Percentiles rank a stretch among this genome's conserved stretches.
Conservation (phyloP, 768 basidiomycete genomes). For the Hygrophorus pudorinus region DNA sequence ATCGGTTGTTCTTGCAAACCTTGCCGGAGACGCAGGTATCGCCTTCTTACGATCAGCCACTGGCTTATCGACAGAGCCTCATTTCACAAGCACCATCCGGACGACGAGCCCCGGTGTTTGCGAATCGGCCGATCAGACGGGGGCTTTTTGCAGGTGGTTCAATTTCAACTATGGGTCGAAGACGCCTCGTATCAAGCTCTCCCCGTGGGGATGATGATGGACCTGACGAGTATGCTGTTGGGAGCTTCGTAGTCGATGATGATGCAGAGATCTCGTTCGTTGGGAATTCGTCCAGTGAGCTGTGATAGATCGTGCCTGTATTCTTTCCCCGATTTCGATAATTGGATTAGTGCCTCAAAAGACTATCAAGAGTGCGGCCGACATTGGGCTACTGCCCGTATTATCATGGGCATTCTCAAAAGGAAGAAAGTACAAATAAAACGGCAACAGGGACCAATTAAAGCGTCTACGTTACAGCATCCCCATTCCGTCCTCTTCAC, state of each 20-base stretch:
- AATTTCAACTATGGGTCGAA: slow-evolving; percentile 17
- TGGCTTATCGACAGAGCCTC: slow-evolving; percentile 61
- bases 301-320: neutral
- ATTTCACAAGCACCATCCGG: slow-evolving; percentile 52
- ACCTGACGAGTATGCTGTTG: slow-evolving; percentile 58
- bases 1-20: slow-evolving; percentile 56
- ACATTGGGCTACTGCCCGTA: neutral
- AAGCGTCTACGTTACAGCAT: slow-evolving; percentile 32
- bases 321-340: too few species aligned
- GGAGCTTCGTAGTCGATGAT: slow-evolving; percentile 76
- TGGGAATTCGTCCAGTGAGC: neutral
- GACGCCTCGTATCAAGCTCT: slow-evolving; percentile 42
- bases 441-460: neutral
- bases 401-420: neutral
- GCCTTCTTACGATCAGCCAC: slow-evolving; percentile 63
- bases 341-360: neutral
- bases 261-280: slow-evolving; percentile 55
- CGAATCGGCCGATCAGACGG: slow-evolving; percentile 34
- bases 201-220: slow-evolving; percentile 42
- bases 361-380: neutral
- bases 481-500: slow-evolving; percentile 61
- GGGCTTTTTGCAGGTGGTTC: slow-evolving; percentile 33
- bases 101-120: slow-evolving; percentile 43
- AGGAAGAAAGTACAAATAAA: neutral
- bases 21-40: slow-evolving; percentile 58